phyloP scores from a whole-genome alignment of 768 basidiomycete species.

The Hemileccinum rubropunctum region DNA sequence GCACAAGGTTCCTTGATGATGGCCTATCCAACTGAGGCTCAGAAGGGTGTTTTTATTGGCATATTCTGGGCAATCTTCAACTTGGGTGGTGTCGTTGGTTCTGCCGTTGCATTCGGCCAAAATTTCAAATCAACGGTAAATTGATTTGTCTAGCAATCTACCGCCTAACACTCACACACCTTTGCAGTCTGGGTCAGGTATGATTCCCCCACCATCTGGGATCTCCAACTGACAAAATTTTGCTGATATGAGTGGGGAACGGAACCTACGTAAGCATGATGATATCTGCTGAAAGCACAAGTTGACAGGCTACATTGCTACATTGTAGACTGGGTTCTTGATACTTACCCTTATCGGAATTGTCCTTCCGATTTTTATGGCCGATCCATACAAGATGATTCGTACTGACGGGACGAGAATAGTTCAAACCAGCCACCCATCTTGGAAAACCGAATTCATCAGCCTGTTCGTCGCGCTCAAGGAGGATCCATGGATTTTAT shows the following conservation, averaged over 20 bases:
- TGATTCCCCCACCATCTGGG: background rate
- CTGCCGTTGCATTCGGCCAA: slow-evolving; percentile 69
- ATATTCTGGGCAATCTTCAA: slow-evolving; percentile 76
- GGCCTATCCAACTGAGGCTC: slow-evolving; percentile 54
- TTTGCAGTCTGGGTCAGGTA: slow-evolving; percentile 30
- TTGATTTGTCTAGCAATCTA: background rate
- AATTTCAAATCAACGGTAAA: slow-evolving; percentile 63
- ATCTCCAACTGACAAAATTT: background rate
- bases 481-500: slow-evolving; percentile 68
- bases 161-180: background rate
- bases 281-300: background rate
- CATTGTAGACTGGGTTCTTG: slow-evolving; percentile 66
- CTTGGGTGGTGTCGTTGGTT: slow-evolving; percentile 74
- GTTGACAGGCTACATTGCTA: background rate
- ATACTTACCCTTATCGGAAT: slow-evolving; percentile 69
- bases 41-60: slow-evolving; percentile 51
- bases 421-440: slow-evolving; percentile 55
- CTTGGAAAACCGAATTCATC: slow-evolving; percentile 72
- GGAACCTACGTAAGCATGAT: slow-evolving; percentile 74
- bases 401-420: slow-evolving; percentile 75
- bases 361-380: slow-evolving; percentile 63
- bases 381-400: slow-evolving; percentile 67
- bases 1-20: slow-evolving; percentile 54
- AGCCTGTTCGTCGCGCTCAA: slow-evolving; percentile 66
- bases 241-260: slow-evolving; percentile 50